These are phyloP conservation scores for Cercis canadensis DNA, from an alignment of 306 rosid species.

Conservation along the genomic window DNA sequence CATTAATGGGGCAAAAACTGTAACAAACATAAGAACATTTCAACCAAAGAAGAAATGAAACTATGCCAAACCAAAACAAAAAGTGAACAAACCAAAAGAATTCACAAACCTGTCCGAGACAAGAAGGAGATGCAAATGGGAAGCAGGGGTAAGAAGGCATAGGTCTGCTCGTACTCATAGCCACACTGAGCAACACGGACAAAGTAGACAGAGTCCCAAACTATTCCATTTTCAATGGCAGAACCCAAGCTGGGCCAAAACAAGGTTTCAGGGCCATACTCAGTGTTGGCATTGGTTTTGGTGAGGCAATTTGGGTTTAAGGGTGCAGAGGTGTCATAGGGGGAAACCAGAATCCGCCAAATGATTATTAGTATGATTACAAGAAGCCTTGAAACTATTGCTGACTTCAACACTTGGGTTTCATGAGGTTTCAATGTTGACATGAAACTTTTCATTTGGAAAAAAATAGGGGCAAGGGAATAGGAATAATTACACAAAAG, in stretches of 20 bases:
- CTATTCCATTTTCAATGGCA: conserved; percentile 68
- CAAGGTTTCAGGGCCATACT: conserved; percentile 9
- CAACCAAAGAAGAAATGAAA: background rate
- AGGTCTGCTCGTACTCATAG: conserved; percentile 89
- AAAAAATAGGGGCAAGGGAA: too few species aligned
- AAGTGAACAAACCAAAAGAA: background rate
- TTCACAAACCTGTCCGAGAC: conserved; percentile 52
- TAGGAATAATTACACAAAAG: too few species aligned
- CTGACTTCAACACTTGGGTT: conserved; percentile 54
- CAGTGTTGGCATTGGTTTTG: background rate
- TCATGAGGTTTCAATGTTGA: conserved; percentile 31
- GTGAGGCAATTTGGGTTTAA: conserved; percentile 62
- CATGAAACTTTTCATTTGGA: conserved; percentile 23
- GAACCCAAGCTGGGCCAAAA: conserved; percentile 50
- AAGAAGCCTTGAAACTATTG: conserved; percentile 63
- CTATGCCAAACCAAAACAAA: background rate
- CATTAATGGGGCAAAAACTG: conserved; percentile 56
- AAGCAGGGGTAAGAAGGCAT: conserved; percentile 87
- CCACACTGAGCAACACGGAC: conserved; percentile 79
- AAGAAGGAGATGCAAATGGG: conserved; percentile 63
- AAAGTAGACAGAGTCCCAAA: conserved; percentile 88
- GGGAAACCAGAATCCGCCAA: conserved; percentile 61
- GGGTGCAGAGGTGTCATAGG: conserved; percentile 89
- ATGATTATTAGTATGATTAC: conserved; percentile 55
- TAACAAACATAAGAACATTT: background rate